Base-by-base conservation (phyloP, 371 early-diverging fungal species). In the Mucor irregularis region DNA sequence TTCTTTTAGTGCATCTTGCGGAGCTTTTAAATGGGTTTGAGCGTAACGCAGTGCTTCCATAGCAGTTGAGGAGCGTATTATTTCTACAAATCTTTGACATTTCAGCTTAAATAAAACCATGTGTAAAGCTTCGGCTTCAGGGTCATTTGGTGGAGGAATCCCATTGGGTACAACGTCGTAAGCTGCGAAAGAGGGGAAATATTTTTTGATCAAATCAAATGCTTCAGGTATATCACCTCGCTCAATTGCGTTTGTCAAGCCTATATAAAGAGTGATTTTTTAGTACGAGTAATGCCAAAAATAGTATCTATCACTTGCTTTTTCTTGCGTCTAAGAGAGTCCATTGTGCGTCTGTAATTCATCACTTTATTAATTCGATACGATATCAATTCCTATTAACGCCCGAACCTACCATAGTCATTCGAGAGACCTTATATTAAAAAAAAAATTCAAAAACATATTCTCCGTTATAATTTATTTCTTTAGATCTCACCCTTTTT, bases 31-130 rank as follows among this genome's bases (percentile, higher is more conserved):
- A 42, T 75, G 58, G n/a, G 45, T 58, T 58, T 51, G 82, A 63
- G 66, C 64, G 22, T 56, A 68, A 5, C 47, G 55, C 38, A 84
- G 75, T 35, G 73, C 68, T 1, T 66, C 64, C 7, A 63, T 53
- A 21, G 42, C 3, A 11, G 19, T 42, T 22, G 64, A 49, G 4
- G 51, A 33, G 8, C 66, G 64, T 5, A 64, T 61, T 8, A 74
- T 64, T 34, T 68, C 76, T 11, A 75, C 57, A 49, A 75, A 75
- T 13, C 68, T 69, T 43, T 75, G 76, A 22, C 76, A 75, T 43
- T 66, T 64, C 14, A 75, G 47, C 45, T 69, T 61, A 43, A 71
- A 71, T 30, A 67, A 19, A 14, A 61, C 39, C 8, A 31, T 16
- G 26, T 62, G 57, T 26, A 40, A 17, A 35, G 35, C 16, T 22